Percentiles rank a stretch among this genome's conserved stretches.
Evolutionary conservation across 371 early-diverging fungal genomes (phyloP).

Genomic region (Haplosporangium sp.): DNA sequence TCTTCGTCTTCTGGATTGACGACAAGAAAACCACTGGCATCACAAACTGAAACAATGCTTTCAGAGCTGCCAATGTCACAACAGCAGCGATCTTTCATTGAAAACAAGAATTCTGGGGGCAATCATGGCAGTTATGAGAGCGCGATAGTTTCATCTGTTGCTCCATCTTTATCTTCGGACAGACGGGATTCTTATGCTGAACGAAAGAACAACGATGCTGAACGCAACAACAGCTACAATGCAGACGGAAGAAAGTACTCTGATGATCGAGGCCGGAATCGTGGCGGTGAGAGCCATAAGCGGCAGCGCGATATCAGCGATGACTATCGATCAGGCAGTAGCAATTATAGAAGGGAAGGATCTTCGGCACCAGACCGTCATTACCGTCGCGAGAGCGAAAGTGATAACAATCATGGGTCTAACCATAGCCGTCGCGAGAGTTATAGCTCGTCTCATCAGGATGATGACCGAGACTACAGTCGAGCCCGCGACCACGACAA

Average conservation of each 20-base stretch:
- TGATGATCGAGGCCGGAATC: conserved; percentile 13
- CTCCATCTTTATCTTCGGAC: conserved; percentile 1
- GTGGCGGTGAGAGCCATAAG: conserved; percentile 8
- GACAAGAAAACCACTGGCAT: neutral
- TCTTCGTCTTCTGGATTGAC: neutral
- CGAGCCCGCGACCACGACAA: conserved; percentile 7
- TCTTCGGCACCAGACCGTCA: conserved; percentile 5
- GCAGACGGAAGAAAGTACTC: conserved; percentile 4
- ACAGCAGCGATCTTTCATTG: conserved; percentile 16
- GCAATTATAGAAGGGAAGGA: conserved; percentile 13
- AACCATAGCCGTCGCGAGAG: neutral
- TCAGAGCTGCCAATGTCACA: conserved; percentile 10
- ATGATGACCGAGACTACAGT: conserved; percentile 4
- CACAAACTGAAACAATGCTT: conserved; percentile 1
- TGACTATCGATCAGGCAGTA: neutral
- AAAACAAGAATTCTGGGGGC: conserved; percentile 11
- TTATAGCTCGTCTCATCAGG: conserved; percentile 1
- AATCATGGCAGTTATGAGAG: conserved; percentile 5
- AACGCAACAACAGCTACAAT: neutral
- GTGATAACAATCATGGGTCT: neutral
- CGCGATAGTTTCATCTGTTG: conserved; percentile 8
- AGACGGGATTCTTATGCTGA: conserved; percentile 12
- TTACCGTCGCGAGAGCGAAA: neutral
- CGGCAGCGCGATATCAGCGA: conserved; percentile 10
- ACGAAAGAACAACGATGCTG: conserved; percentile 6